Evolutionary conservation across 352 stramenopile species (phyloP), one percentile per base, ranked within the genome.

Genomic region (Phytopythium cucurbitacearum): DNA sequence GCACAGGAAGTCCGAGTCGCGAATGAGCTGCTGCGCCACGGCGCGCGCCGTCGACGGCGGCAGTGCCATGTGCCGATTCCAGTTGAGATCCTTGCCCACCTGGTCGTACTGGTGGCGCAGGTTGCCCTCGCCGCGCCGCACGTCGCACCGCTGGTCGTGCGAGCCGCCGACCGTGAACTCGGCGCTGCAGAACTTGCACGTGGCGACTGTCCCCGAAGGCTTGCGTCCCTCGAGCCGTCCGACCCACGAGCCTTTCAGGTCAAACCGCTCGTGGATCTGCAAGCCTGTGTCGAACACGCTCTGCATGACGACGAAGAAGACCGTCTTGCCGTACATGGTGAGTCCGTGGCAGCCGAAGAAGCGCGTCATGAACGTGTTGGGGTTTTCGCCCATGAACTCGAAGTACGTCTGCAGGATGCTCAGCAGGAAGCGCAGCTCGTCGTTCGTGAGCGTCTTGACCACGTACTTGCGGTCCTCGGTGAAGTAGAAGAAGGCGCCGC

Each of bases 1-100:
- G 45, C 80, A 85, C 1, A 98, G 63, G 53, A 97, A 98, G 48
- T 89, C 68, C 38, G 87, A 96, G 60, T 98, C 94, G 35, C 65
- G 73, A 3, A 71, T 76, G 0, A 98, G 51, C 52, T 98, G 91
- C 2, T 64, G 15, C 7, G 80, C 77, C 33, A 92, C 80, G 2
- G 75, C 71, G 34, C 63, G 67, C 8, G 81, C 81, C 0, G 80
- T 87, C 2, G 61, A 36, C 12, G 58, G 67, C 4, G 79, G 79
- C 28, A 92, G 50, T 4, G 80, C 78, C 77, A 92, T 87, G 66
- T 90, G 75, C 3, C 80, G 77, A 57, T 90, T 89, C 81, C 81
- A 92, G 62, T 92, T 92, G 28, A 92, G 65, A 53, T 92, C 81
- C 36, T 92, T 92, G 16, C 81, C 81, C 3, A 90, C 79, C 65